These are phyloP conservation scores for Perkinsus chesapeaki DNA, from an alignment of 169 alveolate species.

Conservation along the genomic window DNA sequence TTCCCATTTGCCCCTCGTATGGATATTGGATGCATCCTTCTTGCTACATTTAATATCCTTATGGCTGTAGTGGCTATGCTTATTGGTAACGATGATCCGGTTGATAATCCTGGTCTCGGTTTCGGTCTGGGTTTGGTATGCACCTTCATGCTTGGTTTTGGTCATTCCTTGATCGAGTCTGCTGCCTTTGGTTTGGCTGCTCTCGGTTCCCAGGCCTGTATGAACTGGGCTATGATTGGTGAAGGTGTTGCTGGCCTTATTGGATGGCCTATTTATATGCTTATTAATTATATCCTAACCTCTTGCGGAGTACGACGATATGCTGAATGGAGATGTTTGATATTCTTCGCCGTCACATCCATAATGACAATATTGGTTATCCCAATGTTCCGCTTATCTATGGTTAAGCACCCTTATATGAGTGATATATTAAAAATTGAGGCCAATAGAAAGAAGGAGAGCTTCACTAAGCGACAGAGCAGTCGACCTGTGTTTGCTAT, in stretches of 20 bases:
- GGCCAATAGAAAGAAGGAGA: neutral
- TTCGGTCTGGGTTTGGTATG: neutral
- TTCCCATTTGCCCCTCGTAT: neutral
- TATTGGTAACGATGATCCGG: neutral
- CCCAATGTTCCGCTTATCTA: neutral
- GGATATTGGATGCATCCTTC: neutral
- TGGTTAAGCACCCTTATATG: neutral
- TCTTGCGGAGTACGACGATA: neutral
- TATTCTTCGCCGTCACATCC: neutral
- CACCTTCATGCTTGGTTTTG: neutral
- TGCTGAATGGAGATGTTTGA: neutral
- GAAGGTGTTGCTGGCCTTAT: neutral
- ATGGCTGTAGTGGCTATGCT: neutral
- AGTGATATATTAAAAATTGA: neutral
- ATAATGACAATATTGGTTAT: neutral
- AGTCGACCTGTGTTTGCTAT: neutral
- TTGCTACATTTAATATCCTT: neutral
- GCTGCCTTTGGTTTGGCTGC: neutral
- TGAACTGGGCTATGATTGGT: conserved; percentile 1
- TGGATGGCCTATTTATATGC: neutral
- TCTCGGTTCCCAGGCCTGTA: neutral
- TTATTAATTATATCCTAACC: neutral
- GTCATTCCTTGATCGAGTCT: neutral
- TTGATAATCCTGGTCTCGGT: neutral
- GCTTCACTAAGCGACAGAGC: neutral